phyloP scores from a whole-genome alignment of 352 stramenopile genomes.

The Halophytophthora batemanensis region DNA sequence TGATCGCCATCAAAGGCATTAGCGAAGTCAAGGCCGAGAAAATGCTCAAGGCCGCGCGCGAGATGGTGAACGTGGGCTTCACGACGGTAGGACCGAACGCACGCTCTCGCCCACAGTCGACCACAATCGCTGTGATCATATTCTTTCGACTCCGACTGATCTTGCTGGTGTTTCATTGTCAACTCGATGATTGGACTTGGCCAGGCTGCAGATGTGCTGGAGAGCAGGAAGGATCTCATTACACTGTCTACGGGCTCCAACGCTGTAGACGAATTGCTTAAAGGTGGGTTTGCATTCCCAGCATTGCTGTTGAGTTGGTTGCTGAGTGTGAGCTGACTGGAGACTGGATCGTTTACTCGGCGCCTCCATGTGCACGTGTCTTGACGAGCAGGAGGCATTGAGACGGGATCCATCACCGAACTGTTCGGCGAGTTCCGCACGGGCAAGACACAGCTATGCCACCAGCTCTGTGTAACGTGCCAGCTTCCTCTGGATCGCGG shows the following conservation, averaged over 20 bases:
- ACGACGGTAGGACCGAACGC: too few species aligned
- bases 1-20: constrained; percentile 99
- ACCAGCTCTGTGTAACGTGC: constrained; percentile 99
- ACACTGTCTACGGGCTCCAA: constrained; percentile 92
- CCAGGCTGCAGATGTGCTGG: constrained; percentile 87
- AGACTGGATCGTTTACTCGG: too few species aligned
- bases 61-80: constrained; percentile 98
- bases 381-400: constrained; percentile 93
- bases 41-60: constrained; percentile 96
- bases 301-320: not conserved
- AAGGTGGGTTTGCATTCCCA: constrained; percentile 34
- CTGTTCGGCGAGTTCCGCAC: constrained; percentile 99
- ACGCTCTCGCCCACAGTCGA: too few species aligned
- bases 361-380: too few species aligned
- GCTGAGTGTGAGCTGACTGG: too few species aligned
- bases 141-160: too few species aligned
- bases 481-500: constrained; percentile 97
- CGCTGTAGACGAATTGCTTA: constrained; percentile 87
- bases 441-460: constrained; percentile 99
- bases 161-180: not conserved
- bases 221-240: constrained; percentile 92
- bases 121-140: too few species aligned
- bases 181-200: too few species aligned
- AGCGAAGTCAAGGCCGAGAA: constrained; percentile 99
- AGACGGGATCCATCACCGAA: constrained; percentile 97